Conservation (phyloP, 108 stramenopile species). For the Nitzschia palea region DNA sequence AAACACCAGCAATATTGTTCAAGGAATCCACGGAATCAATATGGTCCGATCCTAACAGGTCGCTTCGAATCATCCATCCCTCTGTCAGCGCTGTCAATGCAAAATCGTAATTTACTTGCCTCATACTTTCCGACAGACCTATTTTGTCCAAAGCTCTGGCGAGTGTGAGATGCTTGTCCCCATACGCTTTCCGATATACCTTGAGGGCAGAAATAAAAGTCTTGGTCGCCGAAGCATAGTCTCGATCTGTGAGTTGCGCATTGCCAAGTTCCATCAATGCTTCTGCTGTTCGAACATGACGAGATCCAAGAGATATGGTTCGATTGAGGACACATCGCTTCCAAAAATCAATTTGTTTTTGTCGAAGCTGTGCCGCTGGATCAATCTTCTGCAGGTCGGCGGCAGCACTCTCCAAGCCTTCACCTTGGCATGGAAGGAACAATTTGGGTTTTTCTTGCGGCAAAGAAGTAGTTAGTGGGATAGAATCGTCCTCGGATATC, state of each 20-base stretch:
- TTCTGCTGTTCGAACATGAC: slow-evolving; percentile 14
- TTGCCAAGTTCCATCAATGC: slow-evolving; percentile 22
- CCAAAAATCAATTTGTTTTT: slow-evolving; percentile 5
- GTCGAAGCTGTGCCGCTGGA: neutral
- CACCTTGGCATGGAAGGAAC: neutral
- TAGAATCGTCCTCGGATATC: neutral
- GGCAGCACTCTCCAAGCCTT: neutral
- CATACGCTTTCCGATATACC: slow-evolving; percentile 12
- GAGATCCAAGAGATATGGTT: neutral
- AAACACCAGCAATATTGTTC: slow-evolving; percentile 32
- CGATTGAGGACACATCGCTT: neutral
- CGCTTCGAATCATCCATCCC: slow-evolving; percentile 18
- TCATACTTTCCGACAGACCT: slow-evolving; percentile 11
- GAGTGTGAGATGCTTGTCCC: slow-evolving; percentile 13
- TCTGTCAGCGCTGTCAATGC: slow-evolving; percentile 16
- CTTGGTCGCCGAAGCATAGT: slow-evolving; percentile 4
- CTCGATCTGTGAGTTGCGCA: slow-evolving; percentile 4
- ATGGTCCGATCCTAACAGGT: slow-evolving; percentile 25
- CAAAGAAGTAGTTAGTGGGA: neutral
- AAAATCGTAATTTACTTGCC: slow-evolving; percentile 13
- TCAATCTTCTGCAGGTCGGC: neutral
- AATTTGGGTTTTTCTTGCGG: neutral
- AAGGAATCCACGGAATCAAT: slow-evolving; percentile 35
- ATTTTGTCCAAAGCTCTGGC: slow-evolving; percentile 29
- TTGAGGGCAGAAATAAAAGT: slow-evolving; percentile 12